Evolutionary conservation across 2,329 filamentous ascomycete species (phyloP).

Genomic region (Pseudopithomyces chartarum): DNA sequence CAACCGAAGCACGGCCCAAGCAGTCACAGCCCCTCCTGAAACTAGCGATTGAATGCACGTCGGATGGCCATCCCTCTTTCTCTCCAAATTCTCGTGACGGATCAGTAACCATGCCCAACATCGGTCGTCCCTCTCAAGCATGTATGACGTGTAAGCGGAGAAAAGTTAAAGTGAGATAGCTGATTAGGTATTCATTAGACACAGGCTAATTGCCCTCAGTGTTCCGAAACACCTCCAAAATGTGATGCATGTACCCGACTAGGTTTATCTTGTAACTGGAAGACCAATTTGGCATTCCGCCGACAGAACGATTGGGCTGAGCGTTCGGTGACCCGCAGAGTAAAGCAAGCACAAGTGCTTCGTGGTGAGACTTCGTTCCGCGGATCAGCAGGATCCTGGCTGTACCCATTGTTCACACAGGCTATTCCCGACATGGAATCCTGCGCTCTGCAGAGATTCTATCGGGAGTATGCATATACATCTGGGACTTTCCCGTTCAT

Average conservation of each 20-base stretch:
- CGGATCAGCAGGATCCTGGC: not conserved
- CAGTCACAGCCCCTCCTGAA: not conserved
- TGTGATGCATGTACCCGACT: not conserved
- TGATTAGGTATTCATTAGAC: not conserved
- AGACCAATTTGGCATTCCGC: not conserved
- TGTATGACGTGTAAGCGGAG: not conserved
- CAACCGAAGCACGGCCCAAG: no score
- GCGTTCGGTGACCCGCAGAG: not conserved
- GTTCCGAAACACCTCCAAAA: not conserved
- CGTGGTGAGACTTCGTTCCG: not conserved
- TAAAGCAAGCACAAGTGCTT: not conserved
- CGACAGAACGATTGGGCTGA: slow-evolving; percentile 1
- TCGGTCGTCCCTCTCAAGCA: not conserved
- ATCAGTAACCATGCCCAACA: not conserved
- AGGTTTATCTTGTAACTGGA: not conserved
- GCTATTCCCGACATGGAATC: not conserved
- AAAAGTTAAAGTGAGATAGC: slow-evolving; percentile 1
- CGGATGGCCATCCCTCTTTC: not conserved
- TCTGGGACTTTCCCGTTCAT: slow-evolving; percentile 10
- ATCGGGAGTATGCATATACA: slow-evolving; percentile 6
- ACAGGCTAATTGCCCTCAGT: not conserved
- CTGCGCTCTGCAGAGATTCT: not conserved
- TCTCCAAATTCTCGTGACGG: no score
- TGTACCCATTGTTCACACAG: not conserved
- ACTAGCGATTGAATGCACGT: not conserved